phyloP scores from a whole-genome alignment of 2,329 filamentous ascomycete genomes.

The Epichloe typhina region DNA sequence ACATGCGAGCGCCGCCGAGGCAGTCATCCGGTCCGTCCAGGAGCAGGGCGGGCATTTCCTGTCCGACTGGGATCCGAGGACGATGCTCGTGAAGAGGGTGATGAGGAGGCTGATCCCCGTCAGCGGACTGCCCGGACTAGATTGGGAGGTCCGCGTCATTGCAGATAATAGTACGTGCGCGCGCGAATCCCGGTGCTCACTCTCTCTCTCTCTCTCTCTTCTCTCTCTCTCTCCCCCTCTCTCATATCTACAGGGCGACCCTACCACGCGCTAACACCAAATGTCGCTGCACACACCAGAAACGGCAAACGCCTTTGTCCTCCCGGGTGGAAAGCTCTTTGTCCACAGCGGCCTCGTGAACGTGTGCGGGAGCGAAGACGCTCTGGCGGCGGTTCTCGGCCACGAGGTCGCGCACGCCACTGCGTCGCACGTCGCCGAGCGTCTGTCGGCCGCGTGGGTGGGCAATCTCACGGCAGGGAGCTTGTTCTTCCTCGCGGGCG shows the following conservation, averaged over 20 bases:
- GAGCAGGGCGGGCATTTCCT: slow-evolving; percentile 42
- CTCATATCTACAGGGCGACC: too few relatives aligned
- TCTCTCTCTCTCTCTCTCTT: too few relatives aligned
- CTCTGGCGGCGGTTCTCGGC: slow-evolving; percentile 60
- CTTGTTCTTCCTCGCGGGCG: slow-evolving; percentile 33
- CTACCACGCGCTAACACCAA: background rate
- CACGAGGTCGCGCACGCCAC: slow-evolving; percentile 73
- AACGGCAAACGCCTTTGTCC: slow-evolving; percentile 61
- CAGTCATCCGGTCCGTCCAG: slow-evolving; percentile 39
- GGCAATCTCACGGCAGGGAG: slow-evolving; percentile 37
- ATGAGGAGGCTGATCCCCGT: slow-evolving; percentile 54
- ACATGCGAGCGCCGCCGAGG: slow-evolving; percentile 13
- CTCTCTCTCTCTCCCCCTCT: too few relatives aligned
- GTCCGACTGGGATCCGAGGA: slow-evolving; percentile 43
- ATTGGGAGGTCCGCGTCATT: slow-evolving; percentile 67
- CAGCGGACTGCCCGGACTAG: slow-evolving; percentile 41
- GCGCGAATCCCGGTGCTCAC: background rate
- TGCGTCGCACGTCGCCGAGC: slow-evolving; percentile 54
- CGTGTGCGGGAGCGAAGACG: slow-evolving; percentile 53
- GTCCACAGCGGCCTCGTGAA: slow-evolving; percentile 61
- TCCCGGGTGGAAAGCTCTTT: slow-evolving; percentile 69
- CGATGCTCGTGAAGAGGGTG: slow-evolving; percentile 45
- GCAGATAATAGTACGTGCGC: slow-evolving; percentile 38
- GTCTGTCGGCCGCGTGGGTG: slow-evolving; percentile 40
- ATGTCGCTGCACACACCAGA: slow-evolving; percentile 12